Conservation (phyloP, 1,139 yeast genomes). For the Dujonia santamariae region DNA sequence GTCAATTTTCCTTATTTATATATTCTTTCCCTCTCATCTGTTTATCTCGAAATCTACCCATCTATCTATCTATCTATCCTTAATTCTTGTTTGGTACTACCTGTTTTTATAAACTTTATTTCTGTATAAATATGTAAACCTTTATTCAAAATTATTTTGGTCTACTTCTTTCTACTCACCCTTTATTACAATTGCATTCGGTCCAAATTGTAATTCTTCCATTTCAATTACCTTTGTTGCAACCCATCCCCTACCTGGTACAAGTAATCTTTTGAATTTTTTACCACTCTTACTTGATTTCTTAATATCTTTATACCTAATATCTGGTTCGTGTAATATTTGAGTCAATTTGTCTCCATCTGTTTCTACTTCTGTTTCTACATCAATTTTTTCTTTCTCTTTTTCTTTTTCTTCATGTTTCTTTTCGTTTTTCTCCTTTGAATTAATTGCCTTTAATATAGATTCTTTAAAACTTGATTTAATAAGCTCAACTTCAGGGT, state of each 20-base stretch:
- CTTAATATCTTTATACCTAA: slow-evolving; percentile 18
- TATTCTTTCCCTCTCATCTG: no score
- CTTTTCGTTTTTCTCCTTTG: slow-evolving; percentile 5
- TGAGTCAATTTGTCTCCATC: not conserved
- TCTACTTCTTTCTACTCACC: not conserved
- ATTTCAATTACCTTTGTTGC: slow-evolving; percentile 24
- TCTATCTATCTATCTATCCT: no score
- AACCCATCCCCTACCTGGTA: slow-evolving; percentile 57
- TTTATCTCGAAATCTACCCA: no score
- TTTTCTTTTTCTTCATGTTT: slow-evolving; percentile 5
- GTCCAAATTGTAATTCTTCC: slow-evolving; percentile 21
- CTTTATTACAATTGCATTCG: not conserved
- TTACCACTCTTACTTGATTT: slow-evolving; percentile 27
- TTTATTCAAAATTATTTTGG: no score
- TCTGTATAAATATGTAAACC: no score
- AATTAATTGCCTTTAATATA: slow-evolving; percentile 3
- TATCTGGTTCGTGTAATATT: slow-evolving; percentile 7
- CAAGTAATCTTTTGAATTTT: slow-evolving; percentile 42
- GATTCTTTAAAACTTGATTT: slow-evolving; percentile 6
- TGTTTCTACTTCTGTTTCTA: no score
- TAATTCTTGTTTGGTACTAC: no score
- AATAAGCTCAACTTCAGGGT: slow-evolving; percentile 3
- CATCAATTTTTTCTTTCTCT: not conserved
- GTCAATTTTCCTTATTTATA: no score
- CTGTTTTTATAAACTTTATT: no score